Evolutionary conservation across 2,329 filamentous ascomycete species (phyloP).

Genomic region (Pseudogymnoascus sp.): DNA sequence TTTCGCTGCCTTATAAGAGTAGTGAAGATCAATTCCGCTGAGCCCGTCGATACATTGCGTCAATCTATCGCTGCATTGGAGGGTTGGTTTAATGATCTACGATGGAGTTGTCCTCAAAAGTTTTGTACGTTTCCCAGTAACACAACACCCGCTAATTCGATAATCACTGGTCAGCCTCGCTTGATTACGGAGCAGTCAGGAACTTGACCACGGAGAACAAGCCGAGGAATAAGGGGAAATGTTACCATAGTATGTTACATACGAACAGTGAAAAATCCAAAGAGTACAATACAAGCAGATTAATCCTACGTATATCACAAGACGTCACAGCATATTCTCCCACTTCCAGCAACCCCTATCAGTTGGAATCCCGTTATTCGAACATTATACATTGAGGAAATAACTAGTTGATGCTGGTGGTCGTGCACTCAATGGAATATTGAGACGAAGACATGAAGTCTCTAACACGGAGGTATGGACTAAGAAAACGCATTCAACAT

Average conservation of each 20-base stretch:
- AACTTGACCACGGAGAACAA: neutral
- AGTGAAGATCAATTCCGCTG: neutral
- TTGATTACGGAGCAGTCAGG: conserved; percentile 1
- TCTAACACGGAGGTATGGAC: conserved; percentile 10
- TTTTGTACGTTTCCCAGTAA: conserved; percentile 6
- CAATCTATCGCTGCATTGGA: conserved; percentile 3
- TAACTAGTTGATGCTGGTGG: conserved; percentile 6
- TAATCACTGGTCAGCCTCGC: neutral
- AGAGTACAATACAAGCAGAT: neutral
- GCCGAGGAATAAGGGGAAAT: neutral
- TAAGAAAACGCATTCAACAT: conserved; percentile 11
- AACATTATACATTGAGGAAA: conserved; percentile 11
- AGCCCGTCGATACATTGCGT: neutral
- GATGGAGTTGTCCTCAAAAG: conserved; percentile 1
- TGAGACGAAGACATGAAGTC: conserved; percentile 8
- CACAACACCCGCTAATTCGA: conserved; percentile 2
- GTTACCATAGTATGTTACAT: neutral
- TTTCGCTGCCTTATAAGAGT: conserved; percentile 3
- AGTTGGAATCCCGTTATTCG: neutral
- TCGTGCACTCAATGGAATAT: conserved; percentile 7
- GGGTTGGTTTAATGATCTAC: neutral
- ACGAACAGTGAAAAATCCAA: neutral
- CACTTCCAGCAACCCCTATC: neutral
- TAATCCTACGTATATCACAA: neutral
- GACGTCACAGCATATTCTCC: neutral